A percentile compares a stretch with the other conserved stretches of the same genome.
phyloP scores from a whole-genome alignment of 257 asterid species.

The Penstemon davidsonii region DNA sequence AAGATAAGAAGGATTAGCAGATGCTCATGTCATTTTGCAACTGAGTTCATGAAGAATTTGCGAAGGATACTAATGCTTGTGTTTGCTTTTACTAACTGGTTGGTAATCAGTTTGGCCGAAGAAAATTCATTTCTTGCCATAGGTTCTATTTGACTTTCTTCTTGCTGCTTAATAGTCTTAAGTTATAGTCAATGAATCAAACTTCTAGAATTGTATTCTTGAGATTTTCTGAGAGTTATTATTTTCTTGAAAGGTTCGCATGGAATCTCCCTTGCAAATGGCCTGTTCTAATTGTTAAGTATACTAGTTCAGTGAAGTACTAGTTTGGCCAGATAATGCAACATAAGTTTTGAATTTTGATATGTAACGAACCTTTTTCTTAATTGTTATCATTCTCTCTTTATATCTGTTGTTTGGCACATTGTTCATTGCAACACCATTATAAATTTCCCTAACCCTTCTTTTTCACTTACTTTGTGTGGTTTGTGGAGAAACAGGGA shows the following conservation, averaged over 20 bases:
- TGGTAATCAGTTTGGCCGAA: slow-evolving; percentile 5
- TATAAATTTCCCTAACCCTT: not conserved
- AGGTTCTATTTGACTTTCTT: not conserved
- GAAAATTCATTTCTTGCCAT: not conserved
- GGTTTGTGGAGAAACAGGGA: slow-evolving; percentile 49
- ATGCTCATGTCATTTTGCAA: slow-evolving; percentile 20
- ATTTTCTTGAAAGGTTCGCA: not conserved
- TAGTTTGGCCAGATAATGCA: not conserved
- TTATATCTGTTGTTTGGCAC: not conserved
- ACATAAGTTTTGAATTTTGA: not conserved
- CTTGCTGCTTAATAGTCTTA: slow-evolving; percentile 17
- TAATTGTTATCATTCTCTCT: not conserved
- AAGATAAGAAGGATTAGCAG: slow-evolving; percentile 17
- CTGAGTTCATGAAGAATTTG: slow-evolving; percentile 19
- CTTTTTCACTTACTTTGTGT: slow-evolving; percentile 16
- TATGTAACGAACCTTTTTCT: not conserved
- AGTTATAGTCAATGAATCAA: not conserved
- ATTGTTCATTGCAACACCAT: not conserved
- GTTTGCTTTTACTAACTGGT: slow-evolving; percentile 12
- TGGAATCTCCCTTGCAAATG: not conserved
- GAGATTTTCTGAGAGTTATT: slow-evolving; percentile 15
- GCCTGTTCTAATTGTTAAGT: not conserved
- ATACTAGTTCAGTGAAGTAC: slow-evolving; percentile 3
- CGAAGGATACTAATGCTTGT: slow-evolving; percentile 6
- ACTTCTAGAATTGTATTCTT: not conserved